Percentiles rank a stretch among this genome's conserved stretches.
These are phyloP conservation scores for Porcisia hertigi DNA, from an alignment of 208 protist genomes.

Conservation along the genomic window DNA sequence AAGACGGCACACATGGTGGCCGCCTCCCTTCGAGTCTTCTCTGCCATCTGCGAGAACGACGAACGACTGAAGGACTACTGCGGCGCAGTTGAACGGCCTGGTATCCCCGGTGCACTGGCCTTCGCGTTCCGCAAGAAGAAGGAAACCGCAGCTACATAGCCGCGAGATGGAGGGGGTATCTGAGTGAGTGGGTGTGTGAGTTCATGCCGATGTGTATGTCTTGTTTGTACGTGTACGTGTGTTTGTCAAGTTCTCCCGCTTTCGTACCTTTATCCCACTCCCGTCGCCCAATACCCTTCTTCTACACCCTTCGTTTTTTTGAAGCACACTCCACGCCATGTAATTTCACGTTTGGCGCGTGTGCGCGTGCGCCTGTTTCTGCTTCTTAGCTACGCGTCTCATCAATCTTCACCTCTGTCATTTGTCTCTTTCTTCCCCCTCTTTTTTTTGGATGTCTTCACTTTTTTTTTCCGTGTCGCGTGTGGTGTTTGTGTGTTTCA, in stretches of 20 bases:
- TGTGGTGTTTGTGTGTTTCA: not conserved
- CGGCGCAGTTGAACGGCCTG: constrained; percentile 49
- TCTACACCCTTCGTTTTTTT: not conserved
- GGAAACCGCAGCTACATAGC: constrained; percentile 8
- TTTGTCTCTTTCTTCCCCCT: not conserved
- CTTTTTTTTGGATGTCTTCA: not conserved
- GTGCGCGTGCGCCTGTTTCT: not conserved
- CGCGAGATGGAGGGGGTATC: not conserved
- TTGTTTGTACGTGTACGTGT: too few species aligned
- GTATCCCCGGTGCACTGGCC: constrained; percentile 41
- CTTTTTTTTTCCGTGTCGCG: constrained; percentile 5
- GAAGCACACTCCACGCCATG: too few species aligned
- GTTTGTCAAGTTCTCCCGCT: not conserved
- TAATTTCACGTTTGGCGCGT: not conserved
- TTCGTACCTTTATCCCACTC: too few species aligned
- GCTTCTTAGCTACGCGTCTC: not conserved
- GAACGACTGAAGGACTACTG: constrained; percentile 49
- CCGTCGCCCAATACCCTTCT: not conserved
- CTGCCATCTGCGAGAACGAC: constrained; percentile 49
- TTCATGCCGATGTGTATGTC: too few species aligned
- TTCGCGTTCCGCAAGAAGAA: constrained; percentile 59
- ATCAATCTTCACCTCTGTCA: constrained; percentile 4
- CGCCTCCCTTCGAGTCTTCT: constrained; percentile 51
- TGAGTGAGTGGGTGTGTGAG: not conserved
- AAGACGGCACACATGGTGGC: constrained; percentile 49